A percentile compares a stretch with the other conserved stretches of the same genome.
Conservation (phyloP, 306 rosid species). For the Albizia julibrissin region DNA sequence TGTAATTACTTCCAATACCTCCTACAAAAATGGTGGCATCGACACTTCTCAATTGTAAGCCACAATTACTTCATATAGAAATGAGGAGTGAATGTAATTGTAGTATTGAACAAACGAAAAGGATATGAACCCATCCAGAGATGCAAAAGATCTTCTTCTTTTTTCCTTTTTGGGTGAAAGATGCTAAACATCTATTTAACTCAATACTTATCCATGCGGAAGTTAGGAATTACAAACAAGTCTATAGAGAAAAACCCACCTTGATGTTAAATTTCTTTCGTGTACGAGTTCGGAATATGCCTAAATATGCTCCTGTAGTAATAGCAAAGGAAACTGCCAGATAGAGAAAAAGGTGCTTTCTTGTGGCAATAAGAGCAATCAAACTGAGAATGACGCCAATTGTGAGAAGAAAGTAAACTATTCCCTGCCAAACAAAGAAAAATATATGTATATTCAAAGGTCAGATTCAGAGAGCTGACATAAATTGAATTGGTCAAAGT, state of each 20-base stretch:
- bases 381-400: constrained; percentile 58
- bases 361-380: constrained; percentile 63
- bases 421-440: constrained; percentile 59
- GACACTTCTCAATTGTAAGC: background rate
- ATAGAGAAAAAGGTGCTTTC: constrained; percentile 67
- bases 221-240: constrained; percentile 12
- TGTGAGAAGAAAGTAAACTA: constrained; percentile 55
- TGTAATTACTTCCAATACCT: background rate
- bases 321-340: constrained; percentile 64
- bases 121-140: background rate
- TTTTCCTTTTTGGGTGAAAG: background rate
- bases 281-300: constrained; percentile 82
- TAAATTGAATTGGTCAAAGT: background rate
- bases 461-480: constrained; percentile 17
- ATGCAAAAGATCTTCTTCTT: background rate
- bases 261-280: constrained; percentile 90
- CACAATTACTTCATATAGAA: background rate
- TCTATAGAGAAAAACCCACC: constrained; percentile 46
- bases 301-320: constrained; percentile 67
- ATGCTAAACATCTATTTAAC: background rate
- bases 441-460: constrained; percentile 5
- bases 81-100: background rate
- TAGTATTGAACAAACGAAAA: background rate
- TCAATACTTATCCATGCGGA: constrained; percentile 17
- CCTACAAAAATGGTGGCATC: background rate